A percentile compares a stretch with the other conserved stretches of the same genome.
These are phyloP conservation scores for Perkinsus olseni DNA, from an alignment of 169 alveolate species.

Conservation along the genomic window DNA sequence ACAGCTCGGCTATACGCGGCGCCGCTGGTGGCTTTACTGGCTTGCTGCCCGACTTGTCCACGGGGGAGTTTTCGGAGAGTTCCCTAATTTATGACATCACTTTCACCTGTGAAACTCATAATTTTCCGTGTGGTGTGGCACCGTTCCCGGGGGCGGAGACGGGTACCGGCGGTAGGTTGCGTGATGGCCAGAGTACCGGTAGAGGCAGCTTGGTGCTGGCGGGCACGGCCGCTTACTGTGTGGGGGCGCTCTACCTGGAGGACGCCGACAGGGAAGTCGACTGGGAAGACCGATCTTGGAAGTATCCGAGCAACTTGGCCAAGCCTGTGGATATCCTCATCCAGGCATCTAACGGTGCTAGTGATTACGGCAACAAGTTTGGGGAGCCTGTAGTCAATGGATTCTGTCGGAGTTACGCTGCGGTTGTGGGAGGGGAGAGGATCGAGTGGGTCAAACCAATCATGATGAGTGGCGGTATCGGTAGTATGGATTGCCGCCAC, in stretches of 20 bases:
- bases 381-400: constrained; percentile 37
- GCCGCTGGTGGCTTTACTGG: neutral
- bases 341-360: constrained; percentile 31
- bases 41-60: neutral
- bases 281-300: constrained; percentile 1
- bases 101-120: constrained; percentile 34
- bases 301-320: constrained; percentile 4
- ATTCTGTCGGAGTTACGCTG: constrained; percentile 12
- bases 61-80: constrained; percentile 2
- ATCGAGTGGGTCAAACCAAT: constrained; percentile 44
- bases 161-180: constrained; percentile 16
- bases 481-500: constrained; percentile 34
- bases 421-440: constrained; percentile 18
- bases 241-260: constrained; percentile 2
- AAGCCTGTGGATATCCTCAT: constrained; percentile 13
- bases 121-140: constrained; percentile 39
- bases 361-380: constrained; percentile 40
- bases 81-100: constrained; percentile 17
- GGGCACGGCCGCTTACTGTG: constrained; percentile 21
- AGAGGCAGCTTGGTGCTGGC: constrained; percentile 4
- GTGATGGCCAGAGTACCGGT: constrained; percentile 13
- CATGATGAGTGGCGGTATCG: constrained; percentile 39
- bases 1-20: constrained; percentile 33
- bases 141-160: constrained; percentile 33
- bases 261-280: neutral